Conservation (phyloP, 192 early-diverging fungal genomes). For the Backusella circina region DNA sequence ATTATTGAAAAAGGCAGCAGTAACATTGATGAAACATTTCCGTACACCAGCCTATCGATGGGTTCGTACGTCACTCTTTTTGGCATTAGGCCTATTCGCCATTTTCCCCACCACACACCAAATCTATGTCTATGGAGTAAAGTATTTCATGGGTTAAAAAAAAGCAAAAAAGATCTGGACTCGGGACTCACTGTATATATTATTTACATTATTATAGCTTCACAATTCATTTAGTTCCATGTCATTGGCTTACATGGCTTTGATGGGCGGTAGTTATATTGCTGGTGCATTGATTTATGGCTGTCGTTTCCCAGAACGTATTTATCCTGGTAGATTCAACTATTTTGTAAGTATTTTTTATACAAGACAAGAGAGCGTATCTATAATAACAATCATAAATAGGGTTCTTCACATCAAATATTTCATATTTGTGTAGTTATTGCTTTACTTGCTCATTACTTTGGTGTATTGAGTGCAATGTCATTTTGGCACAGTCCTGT, state of each 20-base stretch:
- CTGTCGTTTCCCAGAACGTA: constrained; percentile 5
- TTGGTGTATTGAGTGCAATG: constrained; percentile 62
- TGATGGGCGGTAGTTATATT: constrained; percentile 79
- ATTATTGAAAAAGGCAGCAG: constrained; percentile 44
- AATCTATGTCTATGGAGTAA: constrained; percentile 62
- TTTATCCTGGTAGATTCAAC: not conserved
- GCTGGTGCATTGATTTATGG: constrained; percentile 85
- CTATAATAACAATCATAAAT: not conserved
- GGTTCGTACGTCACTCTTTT: constrained; percentile 75
- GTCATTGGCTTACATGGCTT: constrained; percentile 56
- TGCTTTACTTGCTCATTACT: constrained; percentile 68
- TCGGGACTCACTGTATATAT: not conserved
- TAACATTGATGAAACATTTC: constrained; percentile 58
- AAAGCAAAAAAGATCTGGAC: not conserved
- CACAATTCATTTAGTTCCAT: constrained; percentile 41
- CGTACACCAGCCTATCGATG: constrained; percentile 72
- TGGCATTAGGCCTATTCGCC: constrained; percentile 74
- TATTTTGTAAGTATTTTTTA: constrained; percentile 11
- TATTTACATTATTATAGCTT: not conserved
- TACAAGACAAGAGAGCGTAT: not conserved
- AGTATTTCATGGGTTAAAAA: not conserved
- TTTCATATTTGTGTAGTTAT: constrained; percentile 81
- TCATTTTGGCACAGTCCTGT: constrained; percentile 43
- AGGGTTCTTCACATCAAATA: constrained; percentile 85
- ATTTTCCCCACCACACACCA: constrained; percentile 72